Conservation (phyloP, 2,329 filamentous ascomycete species). For the Achaetomium macrosporum region DNA sequence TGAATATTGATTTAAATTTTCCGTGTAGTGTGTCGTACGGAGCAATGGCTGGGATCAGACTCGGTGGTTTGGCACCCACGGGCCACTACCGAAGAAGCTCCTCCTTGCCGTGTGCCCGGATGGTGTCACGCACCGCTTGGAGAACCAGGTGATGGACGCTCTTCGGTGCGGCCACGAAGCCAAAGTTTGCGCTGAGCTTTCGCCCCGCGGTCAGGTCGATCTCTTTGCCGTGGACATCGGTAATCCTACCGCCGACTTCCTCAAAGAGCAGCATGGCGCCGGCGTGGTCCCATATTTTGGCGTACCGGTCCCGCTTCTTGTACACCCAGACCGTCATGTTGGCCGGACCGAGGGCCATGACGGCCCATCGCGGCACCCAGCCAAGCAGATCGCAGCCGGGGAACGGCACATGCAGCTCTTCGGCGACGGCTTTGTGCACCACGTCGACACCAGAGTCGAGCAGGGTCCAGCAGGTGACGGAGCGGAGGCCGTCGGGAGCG, state of each 20-base stretch:
- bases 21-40: too few relatives aligned
- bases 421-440: constrained; percentile 41
- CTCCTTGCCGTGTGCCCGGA: constrained; percentile 31
- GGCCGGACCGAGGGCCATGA: constrained; percentile 46
- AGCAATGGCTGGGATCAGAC: too few relatives aligned
- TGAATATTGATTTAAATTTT: too few relatives aligned
- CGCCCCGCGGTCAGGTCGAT: constrained; percentile 47
- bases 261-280: constrained; percentile 55
- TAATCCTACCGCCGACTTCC: constrained; percentile 50
- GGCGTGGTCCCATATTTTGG: constrained; percentile 56
- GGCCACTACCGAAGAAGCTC: constrained; percentile 24
- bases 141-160: constrained; percentile 41
- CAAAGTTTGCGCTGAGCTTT: constrained; percentile 45
- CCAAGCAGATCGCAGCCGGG: constrained; percentile 49
- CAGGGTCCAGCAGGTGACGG: constrained; percentile 43
- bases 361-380: constrained; percentile 53
- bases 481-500: constrained; percentile 31
- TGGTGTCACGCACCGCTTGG: constrained; percentile 30
- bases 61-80: background rate
- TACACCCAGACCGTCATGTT: constrained; percentile 55
- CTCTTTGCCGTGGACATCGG: constrained; percentile 46
- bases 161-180: constrained; percentile 49
- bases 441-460: constrained; percentile 44
- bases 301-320: constrained; percentile 40
- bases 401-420: constrained; percentile 36